These are phyloP conservation scores for Erigeron philadelphicus DNA, from an alignment of 140 eudicot species.

Conservation along the genomic window DNA sequence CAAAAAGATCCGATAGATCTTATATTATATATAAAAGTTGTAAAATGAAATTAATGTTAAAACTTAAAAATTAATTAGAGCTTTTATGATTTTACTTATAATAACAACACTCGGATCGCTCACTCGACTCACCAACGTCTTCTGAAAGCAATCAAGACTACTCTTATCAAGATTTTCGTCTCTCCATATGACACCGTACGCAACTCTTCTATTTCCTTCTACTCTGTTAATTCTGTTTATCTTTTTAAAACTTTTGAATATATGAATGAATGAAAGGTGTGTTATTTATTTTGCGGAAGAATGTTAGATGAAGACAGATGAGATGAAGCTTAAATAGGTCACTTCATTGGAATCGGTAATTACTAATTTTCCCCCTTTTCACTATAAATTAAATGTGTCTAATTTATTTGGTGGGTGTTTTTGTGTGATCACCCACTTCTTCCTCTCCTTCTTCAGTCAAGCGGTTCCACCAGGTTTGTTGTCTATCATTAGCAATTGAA, in stretches of 20 bases:
- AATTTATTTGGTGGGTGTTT: too few relatives aligned
- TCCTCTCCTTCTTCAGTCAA: too few relatives aligned
- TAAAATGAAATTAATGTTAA: too few relatives aligned
- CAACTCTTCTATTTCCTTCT: background rate
- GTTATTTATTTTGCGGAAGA: conserved; percentile 85
- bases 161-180: conserved; percentile 82
- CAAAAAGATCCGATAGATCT: too few relatives aligned
- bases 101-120: conserved; percentile 32
- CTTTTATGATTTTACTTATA: too few relatives aligned
- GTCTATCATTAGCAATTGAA: too few relatives aligned
- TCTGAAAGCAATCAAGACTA: conserved; percentile 60
- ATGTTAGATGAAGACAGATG: conserved; percentile 73
- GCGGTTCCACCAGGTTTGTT: too few relatives aligned
- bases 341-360: conserved; percentile 87
- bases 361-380: too few relatives aligned
- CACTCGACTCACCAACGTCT: conserved; percentile 66
- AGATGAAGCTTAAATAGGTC: conserved; percentile 92
- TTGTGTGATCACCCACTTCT: too few relatives aligned
- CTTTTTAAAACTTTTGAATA: background rate
- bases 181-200: conserved; percentile 77
- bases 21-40: too few relatives aligned
- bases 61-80: too few relatives aligned
- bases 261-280: conserved; percentile 37
- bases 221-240: background rate
- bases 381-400: too few relatives aligned